Evolutionary conservation across 2,329 filamentous ascomycete genomes (phyloP).

Genomic region (Curvularia sp.): DNA sequence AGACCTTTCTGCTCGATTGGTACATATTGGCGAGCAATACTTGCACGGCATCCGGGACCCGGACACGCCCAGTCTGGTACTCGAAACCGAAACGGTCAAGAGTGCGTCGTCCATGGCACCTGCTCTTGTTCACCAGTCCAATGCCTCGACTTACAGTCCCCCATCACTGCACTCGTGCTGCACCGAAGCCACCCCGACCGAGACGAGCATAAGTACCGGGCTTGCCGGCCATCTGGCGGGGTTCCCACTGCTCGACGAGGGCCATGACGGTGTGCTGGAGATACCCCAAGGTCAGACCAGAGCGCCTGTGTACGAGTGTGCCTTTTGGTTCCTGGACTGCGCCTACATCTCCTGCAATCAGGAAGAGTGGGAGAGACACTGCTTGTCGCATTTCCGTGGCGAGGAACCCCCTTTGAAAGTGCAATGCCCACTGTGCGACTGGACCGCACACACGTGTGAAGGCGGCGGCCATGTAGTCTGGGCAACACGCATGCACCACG

Average conservation of each 20-base stretch:
- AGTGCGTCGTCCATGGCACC: slow-evolving; percentile 44
- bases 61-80: slow-evolving; percentile 21
- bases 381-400: slow-evolving; percentile 44
- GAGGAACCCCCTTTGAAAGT: slow-evolving; percentile 41
- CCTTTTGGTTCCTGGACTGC: slow-evolving; percentile 48
- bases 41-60: slow-evolving; percentile 22
- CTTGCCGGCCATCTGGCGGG: slow-evolving; percentile 31
- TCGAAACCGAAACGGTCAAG: slow-evolving; percentile 21
- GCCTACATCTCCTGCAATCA: slow-evolving; percentile 26
- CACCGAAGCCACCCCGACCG: slow-evolving; percentile 35
- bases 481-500: slow-evolving; percentile 39
- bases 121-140: slow-evolving; percentile 39
- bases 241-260: slow-evolving; percentile 36
- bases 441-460: slow-evolving; percentile 17
- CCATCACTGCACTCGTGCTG: slow-evolving; percentile 38
- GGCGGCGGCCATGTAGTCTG: slow-evolving; percentile 35
- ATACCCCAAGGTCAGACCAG: slow-evolving; percentile 16
- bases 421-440: slow-evolving; percentile 46
- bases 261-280: slow-evolving; percentile 38
- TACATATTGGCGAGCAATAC: slow-evolving; percentile 25
- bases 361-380: slow-evolving; percentile 44
- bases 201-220: slow-evolving; percentile 38
- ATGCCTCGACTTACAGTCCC: slow-evolving; percentile 26
- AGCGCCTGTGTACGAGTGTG: slow-evolving; percentile 39
- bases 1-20: slow-evolving; percentile 39